Conservation (phyloP, 176 grass and related monocot species). For the Hordeum marinum region DNA sequence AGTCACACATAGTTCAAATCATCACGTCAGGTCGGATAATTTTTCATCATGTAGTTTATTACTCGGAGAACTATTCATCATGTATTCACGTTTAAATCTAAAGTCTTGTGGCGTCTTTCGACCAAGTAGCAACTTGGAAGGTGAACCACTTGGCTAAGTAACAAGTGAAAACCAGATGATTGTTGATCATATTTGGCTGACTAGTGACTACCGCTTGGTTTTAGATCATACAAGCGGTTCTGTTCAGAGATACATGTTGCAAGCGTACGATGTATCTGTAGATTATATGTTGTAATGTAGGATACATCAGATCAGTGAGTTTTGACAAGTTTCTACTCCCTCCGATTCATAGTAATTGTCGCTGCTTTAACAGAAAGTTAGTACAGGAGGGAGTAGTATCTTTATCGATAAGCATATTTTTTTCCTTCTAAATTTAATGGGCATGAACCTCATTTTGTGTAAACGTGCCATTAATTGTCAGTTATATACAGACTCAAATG, state of each 20-base stretch:
- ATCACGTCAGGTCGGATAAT: background rate
- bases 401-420: background rate
- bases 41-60: background rate
- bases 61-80: background rate
- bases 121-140: background rate
- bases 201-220: background rate
- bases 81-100: background rate
- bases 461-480: background rate
- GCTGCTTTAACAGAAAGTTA: too few relatives aligned
- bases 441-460: background rate
- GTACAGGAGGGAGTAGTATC: too few relatives aligned
- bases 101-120: background rate
- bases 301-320: background rate
- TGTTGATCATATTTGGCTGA: background rate
- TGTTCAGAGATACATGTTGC: background rate
- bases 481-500: background rate
- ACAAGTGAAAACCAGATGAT: background rate
- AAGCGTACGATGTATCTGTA: background rate
- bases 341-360: too few relatives aligned
- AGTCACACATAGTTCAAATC: background rate
- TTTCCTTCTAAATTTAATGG: background rate
- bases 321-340: background rate
- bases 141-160: background rate
- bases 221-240: background rate
- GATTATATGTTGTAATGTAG: background rate